Evolutionary conservation across 345 rosid genomes (phyloP).

Genomic region (Linum tenue): DNA sequence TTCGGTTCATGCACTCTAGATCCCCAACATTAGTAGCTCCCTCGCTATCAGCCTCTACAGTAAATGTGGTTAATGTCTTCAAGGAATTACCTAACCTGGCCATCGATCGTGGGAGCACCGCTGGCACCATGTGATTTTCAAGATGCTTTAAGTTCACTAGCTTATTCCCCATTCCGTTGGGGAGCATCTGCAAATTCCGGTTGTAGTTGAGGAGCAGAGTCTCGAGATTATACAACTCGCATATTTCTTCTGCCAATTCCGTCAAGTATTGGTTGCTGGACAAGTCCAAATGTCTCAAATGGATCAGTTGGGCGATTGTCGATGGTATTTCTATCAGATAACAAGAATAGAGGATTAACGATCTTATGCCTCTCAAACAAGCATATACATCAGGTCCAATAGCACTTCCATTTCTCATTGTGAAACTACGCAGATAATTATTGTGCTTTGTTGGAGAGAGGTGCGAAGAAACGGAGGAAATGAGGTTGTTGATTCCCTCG

Average conservation of each 20-base stretch:
- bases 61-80: constrained; percentile 1
- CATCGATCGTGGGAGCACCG: constrained; percentile 11
- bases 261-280: background rate
- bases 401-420: background rate
- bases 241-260: constrained; percentile 15
- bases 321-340: constrained; percentile 6
- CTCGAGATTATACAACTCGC: constrained; percentile 15
- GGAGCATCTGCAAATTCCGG: background rate
- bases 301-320: constrained; percentile 9
- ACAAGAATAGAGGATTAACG: constrained; percentile 11
- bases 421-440: constrained; percentile 9
- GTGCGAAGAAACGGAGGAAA: background rate
- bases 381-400: background rate
- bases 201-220: background rate
- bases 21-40: background rate
- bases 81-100: constrained; percentile 6
- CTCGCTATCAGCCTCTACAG: background rate
- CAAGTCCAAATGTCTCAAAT: constrained; percentile 17
- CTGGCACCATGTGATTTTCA: background rate
- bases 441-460: background rate
- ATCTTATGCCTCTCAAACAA: constrained; percentile 4
- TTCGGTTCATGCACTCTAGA: background rate
- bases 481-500: background rate
- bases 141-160: constrained; percentile 11
- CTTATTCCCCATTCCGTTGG: constrained; percentile 12